Conservation (phyloP, 73 alveolate species). For the Paraurostyla sp. region DNA sequence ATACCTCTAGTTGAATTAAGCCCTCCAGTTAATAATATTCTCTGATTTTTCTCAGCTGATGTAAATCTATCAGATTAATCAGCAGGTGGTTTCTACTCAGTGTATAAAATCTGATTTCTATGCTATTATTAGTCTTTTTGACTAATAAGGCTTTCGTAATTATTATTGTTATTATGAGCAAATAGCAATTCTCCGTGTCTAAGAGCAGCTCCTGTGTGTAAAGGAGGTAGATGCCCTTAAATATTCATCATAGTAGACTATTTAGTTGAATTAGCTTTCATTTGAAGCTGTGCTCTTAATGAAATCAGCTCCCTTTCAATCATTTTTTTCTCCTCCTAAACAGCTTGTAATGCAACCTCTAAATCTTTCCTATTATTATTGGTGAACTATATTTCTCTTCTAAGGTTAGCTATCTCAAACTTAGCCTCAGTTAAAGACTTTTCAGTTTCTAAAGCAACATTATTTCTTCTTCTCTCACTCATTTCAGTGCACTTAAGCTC, state of each 20-base stretch:
- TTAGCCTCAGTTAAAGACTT: conserved; percentile 15
- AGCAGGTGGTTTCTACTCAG: not conserved
- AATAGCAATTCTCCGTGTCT: conserved; percentile 3
- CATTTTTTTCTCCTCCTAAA: conserved; percentile 49
- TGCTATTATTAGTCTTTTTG: not conserved
- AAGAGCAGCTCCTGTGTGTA: conserved; percentile 10
- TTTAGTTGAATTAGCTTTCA: not conserved
- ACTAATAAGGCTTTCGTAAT: not conserved
- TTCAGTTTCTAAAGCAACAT: conserved; percentile 61
- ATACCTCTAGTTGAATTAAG: not conserved
- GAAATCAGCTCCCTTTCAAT: conserved; percentile 63
- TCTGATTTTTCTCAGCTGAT: conserved; percentile 34
- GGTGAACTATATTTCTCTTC: conserved; percentile 33
- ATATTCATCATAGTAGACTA: conserved; percentile 29
- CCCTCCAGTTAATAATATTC: conserved; percentile 3
- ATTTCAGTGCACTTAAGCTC: conserved; percentile 33
- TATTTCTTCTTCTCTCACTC: conserved; percentile 50
- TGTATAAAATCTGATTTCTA: not conserved
- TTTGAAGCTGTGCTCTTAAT: conserved; percentile 54
- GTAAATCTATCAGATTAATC: conserved; percentile 36
- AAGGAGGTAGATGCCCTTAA: conserved; percentile 5
- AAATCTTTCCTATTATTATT: conserved; percentile 31
- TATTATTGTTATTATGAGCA: not conserved
- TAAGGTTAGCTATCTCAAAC: conserved; percentile 11
- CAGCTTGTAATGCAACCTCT: conserved; percentile 11